Percentiles rank a stretch among this genome's conserved stretches.
Evolutionary conservation across 1,284 basidiomycete genomes (phyloP).

Genomic region (Schizophyllum commune): DNA sequence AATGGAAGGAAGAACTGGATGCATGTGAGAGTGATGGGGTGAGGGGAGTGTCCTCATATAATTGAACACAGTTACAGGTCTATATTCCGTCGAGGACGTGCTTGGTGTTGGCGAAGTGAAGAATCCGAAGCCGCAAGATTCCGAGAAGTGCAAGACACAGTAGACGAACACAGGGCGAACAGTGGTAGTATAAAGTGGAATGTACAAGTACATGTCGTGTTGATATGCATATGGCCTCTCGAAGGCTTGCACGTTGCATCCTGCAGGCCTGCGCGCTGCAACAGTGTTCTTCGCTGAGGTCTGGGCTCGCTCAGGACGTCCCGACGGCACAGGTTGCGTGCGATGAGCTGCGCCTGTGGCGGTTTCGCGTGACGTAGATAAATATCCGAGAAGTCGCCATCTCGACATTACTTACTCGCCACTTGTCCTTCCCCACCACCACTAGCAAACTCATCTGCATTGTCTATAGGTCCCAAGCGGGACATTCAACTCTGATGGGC

Average conservation of each 20-base stretch:
- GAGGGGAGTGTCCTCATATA: background rate
- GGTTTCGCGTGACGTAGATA: background rate
- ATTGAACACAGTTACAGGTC: slow-evolving; percentile 38
- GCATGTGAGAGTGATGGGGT: slow-evolving; percentile 46
- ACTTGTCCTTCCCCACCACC: background rate
- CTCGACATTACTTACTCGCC: background rate
- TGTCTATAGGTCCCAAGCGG: no score
- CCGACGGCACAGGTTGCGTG: no score
- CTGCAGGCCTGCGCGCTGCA: no score
- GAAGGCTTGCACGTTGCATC: no score
- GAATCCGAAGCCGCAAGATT: slow-evolving; percentile 2
- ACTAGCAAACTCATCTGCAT: no score
- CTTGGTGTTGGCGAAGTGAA: slow-evolving; percentile 11
- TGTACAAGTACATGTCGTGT: no score
- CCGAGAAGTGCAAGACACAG: background rate
- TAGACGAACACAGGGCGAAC: background rate
- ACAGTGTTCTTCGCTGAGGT: no score
- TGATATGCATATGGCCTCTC: no score
- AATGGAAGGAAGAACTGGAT: slow-evolving; percentile 85
- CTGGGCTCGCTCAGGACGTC: no score
- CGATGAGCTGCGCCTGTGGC: no score
- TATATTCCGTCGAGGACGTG: slow-evolving; percentile 42
- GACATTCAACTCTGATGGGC: background rate
- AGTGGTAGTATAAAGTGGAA: no score
- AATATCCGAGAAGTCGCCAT: background rate